Evolutionary conservation across 2,329 filamentous ascomycete species (phyloP).

Genomic region (Chrysosporium queenslandicum): DNA sequence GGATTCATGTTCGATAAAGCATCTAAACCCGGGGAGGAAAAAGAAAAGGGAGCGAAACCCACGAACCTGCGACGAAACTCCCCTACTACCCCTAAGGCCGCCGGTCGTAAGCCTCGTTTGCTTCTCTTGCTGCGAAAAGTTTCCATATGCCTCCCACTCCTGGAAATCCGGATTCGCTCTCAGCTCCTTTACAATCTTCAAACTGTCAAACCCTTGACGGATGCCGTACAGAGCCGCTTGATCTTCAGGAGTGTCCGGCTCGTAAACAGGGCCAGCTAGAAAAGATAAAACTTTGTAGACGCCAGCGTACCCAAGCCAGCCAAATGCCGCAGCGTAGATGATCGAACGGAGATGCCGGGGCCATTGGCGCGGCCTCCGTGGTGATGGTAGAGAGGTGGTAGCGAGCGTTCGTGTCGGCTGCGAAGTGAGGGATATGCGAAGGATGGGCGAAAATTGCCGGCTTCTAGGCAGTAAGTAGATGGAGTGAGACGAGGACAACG

Average conservation of each 20-base stretch:
- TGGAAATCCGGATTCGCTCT: conserved; percentile 32
- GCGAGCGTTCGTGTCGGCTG: conserved; percentile 1
- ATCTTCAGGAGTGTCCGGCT: conserved; percentile 31
- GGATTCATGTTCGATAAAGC: too few species aligned
- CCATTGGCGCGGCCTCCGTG: conserved; percentile 24
- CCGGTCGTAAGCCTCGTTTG: conserved; percentile 31
- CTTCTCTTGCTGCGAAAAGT: conserved; percentile 30
- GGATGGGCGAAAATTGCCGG: neutral
- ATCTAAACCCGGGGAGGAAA: too few species aligned
- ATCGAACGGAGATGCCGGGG: conserved; percentile 24
- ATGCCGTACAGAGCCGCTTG: conserved; percentile 24
- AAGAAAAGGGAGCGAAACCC: conserved; percentile 10
- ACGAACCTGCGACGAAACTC: conserved; percentile 34
- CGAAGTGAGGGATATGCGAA: neutral
- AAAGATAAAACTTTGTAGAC: neutral
- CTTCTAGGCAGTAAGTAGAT: neutral
- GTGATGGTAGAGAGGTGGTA: conserved; percentile 3
- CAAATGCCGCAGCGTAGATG: conserved; percentile 29
- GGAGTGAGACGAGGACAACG: neutral
- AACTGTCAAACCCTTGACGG: conserved; percentile 25
- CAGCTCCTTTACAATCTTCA: conserved; percentile 32
- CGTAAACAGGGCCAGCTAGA: conserved; percentile 13
- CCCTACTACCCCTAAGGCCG: conserved; percentile 32
- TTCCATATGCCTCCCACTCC: conserved; percentile 32
- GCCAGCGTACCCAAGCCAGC: conserved; percentile 22